phyloP scores from a whole-genome alignment of 129 eudicot genomes.

The Kitagawia praeruptora region DNA sequence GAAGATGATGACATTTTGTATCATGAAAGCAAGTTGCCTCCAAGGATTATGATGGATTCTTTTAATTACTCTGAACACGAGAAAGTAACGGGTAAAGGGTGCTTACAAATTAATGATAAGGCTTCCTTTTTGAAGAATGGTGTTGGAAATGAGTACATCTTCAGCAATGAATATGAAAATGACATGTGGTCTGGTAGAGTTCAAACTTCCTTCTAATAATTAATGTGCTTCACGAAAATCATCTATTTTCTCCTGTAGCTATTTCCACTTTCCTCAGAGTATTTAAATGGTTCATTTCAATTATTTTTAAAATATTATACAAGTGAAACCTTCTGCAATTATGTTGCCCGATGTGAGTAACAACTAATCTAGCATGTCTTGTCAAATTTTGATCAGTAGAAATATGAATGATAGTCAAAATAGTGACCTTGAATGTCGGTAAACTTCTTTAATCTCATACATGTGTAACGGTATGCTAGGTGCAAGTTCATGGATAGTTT shows the following conservation, averaged over 20 bases:
- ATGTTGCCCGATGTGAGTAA: not conserved
- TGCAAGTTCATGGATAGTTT: not conserved
- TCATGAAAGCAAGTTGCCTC: conserved; percentile 26
- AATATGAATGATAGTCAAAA: not conserved
- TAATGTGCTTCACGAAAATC: not conserved
- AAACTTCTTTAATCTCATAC: not conserved
- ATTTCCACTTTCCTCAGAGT: not conserved
- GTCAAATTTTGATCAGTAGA: not conserved
- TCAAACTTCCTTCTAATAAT: not conserved
- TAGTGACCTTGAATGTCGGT: not conserved
- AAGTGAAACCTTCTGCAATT: not conserved
- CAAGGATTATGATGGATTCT: conserved; percentile 19
- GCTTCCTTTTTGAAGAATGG: conserved; percentile 11
- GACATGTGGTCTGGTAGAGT: conserved; percentile 45
- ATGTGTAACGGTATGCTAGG: not conserved
- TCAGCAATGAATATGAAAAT: conserved; percentile 26
- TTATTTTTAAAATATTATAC: not conserved
- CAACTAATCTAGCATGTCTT: not conserved
- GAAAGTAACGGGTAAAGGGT: conserved; percentile 16
- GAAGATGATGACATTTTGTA: conserved; percentile 30
- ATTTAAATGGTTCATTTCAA: not conserved
- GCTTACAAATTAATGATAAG: conserved; percentile 17
- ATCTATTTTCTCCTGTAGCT: not conserved
- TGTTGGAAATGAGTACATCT: conserved; percentile 28
- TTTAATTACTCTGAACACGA: conserved; percentile 20